phyloP scores from a whole-genome alignment of 2,329 filamentous ascomycete species.

The Gnomoniopsis smithogilvyi region DNA sequence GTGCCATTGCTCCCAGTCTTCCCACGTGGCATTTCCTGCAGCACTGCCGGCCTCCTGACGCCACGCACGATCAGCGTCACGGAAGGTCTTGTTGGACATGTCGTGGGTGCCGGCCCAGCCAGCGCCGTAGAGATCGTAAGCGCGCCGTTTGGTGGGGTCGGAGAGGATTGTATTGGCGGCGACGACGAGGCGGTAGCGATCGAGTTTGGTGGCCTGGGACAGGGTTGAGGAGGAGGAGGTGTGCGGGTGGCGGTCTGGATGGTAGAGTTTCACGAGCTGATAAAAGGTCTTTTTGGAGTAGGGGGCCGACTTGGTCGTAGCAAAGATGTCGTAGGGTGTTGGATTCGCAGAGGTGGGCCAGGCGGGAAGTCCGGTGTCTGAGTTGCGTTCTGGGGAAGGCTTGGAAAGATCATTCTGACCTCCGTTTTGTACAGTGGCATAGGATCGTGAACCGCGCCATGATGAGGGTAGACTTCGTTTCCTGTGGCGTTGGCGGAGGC shows the following conservation, averaged over 20 bases:
- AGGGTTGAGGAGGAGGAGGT: conserved; percentile 39
- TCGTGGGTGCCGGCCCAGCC: conserved; percentile 73
- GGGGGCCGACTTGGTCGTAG: conserved; percentile 49
- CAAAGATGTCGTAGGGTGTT: conserved; percentile 89
- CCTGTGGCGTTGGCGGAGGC: neutral
- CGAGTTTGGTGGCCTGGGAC: conserved; percentile 64
- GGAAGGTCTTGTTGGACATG: conserved; percentile 31
- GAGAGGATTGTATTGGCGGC: conserved; percentile 86
- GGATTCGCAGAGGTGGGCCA: conserved; percentile 54
- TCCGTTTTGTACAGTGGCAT: conserved; percentile 21
- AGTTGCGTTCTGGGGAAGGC: neutral
- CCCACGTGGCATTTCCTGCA: conserved; percentile 85
- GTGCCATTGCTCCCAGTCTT: conserved; percentile 90
- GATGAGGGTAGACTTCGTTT: neutral
- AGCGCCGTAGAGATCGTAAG: conserved; percentile 77
- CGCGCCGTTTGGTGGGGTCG: conserved; percentile 70
- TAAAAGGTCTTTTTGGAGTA: conserved; percentile 87
- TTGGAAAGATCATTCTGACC: neutral
- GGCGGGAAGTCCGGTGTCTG: neutral
- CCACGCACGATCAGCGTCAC: conserved; percentile 46
- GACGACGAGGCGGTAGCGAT: conserved; percentile 86
- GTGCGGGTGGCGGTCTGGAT: conserved; percentile 68
- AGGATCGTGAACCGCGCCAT: conserved; percentile 15
- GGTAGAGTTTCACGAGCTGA: conserved; percentile 91
- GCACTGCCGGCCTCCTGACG: conserved; percentile 44